Percentiles rank a stretch among this genome's conserved stretches.
Evolutionary conservation across 2,329 filamentous ascomycete genomes (phyloP).

Genomic region (Cryphonectria naterciae): DNA sequence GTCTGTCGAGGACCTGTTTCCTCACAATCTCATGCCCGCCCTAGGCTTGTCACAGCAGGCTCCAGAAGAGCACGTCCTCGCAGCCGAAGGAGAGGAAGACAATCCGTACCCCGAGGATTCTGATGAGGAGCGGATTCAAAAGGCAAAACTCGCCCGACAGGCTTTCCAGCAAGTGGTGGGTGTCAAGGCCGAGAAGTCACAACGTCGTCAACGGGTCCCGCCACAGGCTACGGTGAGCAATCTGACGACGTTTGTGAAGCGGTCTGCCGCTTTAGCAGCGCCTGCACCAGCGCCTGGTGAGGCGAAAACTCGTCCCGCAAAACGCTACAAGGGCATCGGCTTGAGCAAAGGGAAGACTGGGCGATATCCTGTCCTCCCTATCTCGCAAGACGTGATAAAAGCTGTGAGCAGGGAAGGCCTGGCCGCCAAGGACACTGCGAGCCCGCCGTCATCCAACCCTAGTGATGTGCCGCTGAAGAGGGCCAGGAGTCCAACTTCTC

Average conservation of each 20-base stretch:
- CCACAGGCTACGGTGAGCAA: conserved; percentile 22
- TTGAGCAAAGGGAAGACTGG: conserved; percentile 48
- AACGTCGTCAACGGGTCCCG: neutral
- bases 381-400: conserved; percentile 45
- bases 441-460: conserved; percentile 27
- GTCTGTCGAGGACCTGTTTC: conserved; percentile 86
- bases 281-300: neutral
- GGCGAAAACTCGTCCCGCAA: conserved; percentile 22
- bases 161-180: conserved; percentile 22
- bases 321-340: conserved; percentile 44
- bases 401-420: conserved; percentile 46
- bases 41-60: conserved; percentile 46
- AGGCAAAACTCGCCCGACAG: conserved; percentile 34
- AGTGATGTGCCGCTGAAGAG: conserved; percentile 20
- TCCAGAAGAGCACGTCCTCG: conserved; percentile 49
- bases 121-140: conserved; percentile 53
- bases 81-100: conserved; percentile 48
- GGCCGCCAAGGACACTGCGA: conserved; percentile 38
- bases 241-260: neutral
- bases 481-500: neutral
- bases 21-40: conserved; percentile 61
- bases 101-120: conserved; percentile 55
- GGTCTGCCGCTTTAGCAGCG: neutral
- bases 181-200: conserved; percentile 17
- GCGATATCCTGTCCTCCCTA: conserved; percentile 41